Conservation (phyloP, 352 stramenopile species). For the Globisporangium spiculum region DNA sequence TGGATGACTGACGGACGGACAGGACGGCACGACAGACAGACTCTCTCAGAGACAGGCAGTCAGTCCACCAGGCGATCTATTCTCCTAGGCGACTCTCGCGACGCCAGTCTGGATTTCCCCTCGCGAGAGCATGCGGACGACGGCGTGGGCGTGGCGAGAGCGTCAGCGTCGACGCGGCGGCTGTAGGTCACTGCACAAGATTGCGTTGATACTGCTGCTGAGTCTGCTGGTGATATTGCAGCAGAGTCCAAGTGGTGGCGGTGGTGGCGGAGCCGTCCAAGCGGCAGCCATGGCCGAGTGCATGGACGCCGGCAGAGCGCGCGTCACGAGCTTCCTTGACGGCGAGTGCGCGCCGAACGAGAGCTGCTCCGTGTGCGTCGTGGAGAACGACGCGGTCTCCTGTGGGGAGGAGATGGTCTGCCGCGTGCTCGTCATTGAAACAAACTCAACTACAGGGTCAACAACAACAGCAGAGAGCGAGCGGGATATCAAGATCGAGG, state of each 20-base stretch:
- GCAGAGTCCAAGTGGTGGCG: not conserved
- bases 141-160: not conserved
- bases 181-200: too few species aligned
- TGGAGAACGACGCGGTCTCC: not conserved
- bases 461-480: not conserved
- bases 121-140: not conserved
- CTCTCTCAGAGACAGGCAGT: not conserved
- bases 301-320: slow-evolving; percentile 1
- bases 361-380: slow-evolving; percentile 14
- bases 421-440: not conserved
- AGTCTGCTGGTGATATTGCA: not conserved
- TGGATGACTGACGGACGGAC: too few species aligned
- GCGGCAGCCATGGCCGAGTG: not conserved
- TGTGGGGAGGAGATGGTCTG: slow-evolving; percentile 12
- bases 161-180: too few species aligned
- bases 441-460: not conserved
- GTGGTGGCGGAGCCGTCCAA: not conserved
- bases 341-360: not conserved
- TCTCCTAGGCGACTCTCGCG: not conserved
- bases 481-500: not conserved
- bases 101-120: not conserved
- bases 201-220: not conserved
- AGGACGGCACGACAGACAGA: too few species aligned
- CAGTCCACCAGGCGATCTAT: not conserved
- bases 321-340: not conserved